Evolutionary conservation across 768 basidiomycete genomes (phyloP), one percentile per base, ranked within the genome.

Genomic region (Xanthoconium purpureum): DNA sequence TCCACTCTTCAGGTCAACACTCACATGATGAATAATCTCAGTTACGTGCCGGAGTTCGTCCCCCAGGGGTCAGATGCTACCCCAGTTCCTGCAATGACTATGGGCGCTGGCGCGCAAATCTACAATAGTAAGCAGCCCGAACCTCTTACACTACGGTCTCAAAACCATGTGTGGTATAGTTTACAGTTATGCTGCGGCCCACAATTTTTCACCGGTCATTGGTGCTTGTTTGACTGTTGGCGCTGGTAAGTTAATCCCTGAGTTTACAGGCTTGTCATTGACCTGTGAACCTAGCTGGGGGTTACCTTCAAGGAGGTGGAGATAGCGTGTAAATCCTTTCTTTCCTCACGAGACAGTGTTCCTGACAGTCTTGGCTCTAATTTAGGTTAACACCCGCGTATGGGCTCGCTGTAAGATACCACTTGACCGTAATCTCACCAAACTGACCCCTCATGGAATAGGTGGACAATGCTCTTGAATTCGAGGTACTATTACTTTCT

Each of bases 241-340:
- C 39, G 63, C 47, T 30, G 55, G 63, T 51, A 15, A 40, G 58
- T 46, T 32, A 4, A 38, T 29, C n/a, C 20, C 7, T 17, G 1
- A 1, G 10, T 9, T 30, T 13, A 40, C 9, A 3, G 28, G 5
- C 33, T 24, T 43, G 5, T 18, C 15, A 10, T 46, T 55, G 47
- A 56, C 48, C 33, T 38, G n/a, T 10, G 15, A 29, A 32, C 8
- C 10, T 8, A 68, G 79, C 77, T 13, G 81, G 79, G 32, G 81
- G 83, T 12, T 84, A 74, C 73, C 49, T 79, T 5, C 72, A 74
- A 53, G 82, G 82, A 29, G 81, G 78, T 10, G 81, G 82, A 6
- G 77, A 80, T 51, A 72, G 77, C 46, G 60, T 69, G 44, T 67
- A 47, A 56, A 54, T 24, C 28, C 6, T 17, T 3, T 18, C 17